Conservation (phyloP, 805 yeast genomes). For the Saturnispora gosingensis region DNA sequence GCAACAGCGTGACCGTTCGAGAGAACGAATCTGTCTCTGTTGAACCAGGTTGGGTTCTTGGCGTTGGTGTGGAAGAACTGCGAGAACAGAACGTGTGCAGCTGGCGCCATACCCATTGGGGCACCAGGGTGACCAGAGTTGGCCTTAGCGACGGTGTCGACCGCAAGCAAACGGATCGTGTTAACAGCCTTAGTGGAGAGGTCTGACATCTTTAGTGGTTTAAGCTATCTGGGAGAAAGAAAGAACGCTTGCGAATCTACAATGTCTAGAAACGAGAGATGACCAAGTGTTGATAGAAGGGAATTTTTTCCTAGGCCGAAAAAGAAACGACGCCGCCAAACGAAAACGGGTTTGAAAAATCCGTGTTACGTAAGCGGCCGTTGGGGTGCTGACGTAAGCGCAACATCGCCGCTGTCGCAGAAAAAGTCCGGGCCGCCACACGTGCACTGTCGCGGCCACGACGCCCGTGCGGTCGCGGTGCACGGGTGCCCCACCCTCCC, state of each 20-base stretch:
- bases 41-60: slow-evolving; percentile 83
- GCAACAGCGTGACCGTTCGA: slow-evolving; percentile 98
- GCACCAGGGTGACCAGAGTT: slow-evolving; percentile 99
- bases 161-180: slow-evolving; percentile 84
- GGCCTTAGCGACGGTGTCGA: slow-evolving; percentile 79
- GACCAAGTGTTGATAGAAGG: too few species aligned
- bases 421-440: too few species aligned
- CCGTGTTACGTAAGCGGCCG: too few species aligned
- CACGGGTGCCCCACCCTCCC: too few species aligned
- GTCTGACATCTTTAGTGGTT: slow-evolving; percentile 25
- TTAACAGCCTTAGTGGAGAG: slow-evolving; percentile 69
- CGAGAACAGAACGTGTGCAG: slow-evolving; percentile 81
- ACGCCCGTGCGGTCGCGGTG: too few species aligned
- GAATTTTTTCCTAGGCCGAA: too few species aligned
- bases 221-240: background rate
- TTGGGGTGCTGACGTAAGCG: too few species aligned
- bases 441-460: too few species aligned
- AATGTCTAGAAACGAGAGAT: background rate
- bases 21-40: slow-evolving; percentile 90
- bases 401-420: too few species aligned
- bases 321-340: too few species aligned
- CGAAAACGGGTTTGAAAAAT: too few species aligned
- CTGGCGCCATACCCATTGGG: slow-evolving; percentile 95
- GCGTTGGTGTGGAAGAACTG: slow-evolving; percentile 75
- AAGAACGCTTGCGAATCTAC: background rate